Conservation (phyloP, 495 filamentous ascomycete species). For the Trichoderma gamsii region DNA sequence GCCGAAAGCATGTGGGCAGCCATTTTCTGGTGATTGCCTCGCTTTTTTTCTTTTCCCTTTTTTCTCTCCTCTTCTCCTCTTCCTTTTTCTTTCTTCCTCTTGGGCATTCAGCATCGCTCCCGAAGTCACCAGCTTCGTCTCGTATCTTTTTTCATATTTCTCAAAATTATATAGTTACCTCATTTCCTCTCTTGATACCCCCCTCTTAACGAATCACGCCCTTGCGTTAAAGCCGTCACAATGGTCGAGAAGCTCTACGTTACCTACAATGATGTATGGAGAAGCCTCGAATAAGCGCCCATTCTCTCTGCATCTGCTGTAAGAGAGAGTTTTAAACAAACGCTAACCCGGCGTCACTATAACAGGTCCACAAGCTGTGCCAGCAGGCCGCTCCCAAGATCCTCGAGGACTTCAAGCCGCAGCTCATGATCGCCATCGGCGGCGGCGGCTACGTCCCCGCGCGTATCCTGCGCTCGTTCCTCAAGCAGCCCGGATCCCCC, state of each 20-base stretch:
- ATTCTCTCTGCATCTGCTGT: not conserved
- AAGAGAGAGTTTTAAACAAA: not conserved
- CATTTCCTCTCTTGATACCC: not conserved
- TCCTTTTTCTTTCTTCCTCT: constrained; percentile 8
- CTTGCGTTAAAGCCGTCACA: constrained; percentile 22
- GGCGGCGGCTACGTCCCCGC: constrained; percentile 96
- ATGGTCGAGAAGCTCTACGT: constrained; percentile 92
- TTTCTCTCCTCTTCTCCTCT: not conserved
- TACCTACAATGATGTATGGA: constrained; percentile 81
- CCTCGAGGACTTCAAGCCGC: constrained; percentile 76
- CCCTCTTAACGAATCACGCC: not conserved
- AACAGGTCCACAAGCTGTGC: constrained; percentile 93
- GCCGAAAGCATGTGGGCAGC: not conserved
- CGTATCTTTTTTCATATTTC: not conserved
- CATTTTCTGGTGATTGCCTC: not conserved
- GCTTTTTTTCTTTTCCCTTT: not conserved
- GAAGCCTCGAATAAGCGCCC: not conserved
- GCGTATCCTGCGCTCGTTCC: constrained; percentile 94
- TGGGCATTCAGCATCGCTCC: constrained; percentile 4
- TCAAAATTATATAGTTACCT: not conserved
- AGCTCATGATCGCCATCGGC: constrained; percentile 98
- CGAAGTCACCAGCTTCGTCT: not conserved
- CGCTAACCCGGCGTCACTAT: constrained; percentile 6
- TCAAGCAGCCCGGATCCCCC: constrained; percentile 77
- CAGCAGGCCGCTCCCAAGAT: constrained; percentile 74